A percentile compares a stretch with the other conserved stretches of the same genome.
Conservation (phyloP, 1,139 yeast species). For the Zygoascus meyerae region DNA sequence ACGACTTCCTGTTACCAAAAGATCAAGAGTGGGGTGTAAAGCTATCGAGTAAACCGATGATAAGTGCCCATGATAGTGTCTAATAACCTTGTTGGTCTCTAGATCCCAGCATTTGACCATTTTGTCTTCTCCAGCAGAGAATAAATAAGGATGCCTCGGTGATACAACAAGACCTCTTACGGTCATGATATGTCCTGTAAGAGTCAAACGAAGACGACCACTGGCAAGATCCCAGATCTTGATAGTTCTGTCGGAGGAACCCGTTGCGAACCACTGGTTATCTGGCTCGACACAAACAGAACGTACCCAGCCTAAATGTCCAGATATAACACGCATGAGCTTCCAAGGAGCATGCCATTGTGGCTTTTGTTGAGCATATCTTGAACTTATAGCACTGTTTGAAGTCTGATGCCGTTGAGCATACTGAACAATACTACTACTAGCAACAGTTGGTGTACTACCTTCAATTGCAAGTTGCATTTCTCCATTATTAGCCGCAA, state of each 20-base stretch:
- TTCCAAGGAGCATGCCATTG: conserved; percentile 64
- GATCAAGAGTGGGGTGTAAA: conserved; percentile 79
- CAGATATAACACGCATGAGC: conserved; percentile 67
- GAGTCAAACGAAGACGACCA: conserved; percentile 61
- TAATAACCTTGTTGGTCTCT: conserved; percentile 71
- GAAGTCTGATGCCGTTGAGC: neutral
- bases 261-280: conserved; percentile 88
- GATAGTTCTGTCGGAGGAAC: conserved; percentile 81
- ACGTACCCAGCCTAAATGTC: conserved; percentile 92
- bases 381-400: conserved; percentile 7
- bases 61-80: conserved; percentile 91
- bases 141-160: conserved; percentile 74
- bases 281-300: conserved; percentile 76
- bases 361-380: conserved; percentile 30
- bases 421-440: neutral
- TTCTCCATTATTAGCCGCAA: conserved; percentile 9
- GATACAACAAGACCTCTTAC: conserved; percentile 75
- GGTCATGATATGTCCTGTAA: conserved; percentile 89
- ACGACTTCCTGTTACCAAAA: conserved; percentile 85
- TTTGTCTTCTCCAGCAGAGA: conserved; percentile 91
- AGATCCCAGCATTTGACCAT: conserved; percentile 96
- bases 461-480: conserved; percentile 1
- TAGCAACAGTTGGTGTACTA: conserved; percentile 3
- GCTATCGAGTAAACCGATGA: conserved; percentile 83
- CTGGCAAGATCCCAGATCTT: conserved; percentile 87